Evolutionary conservation across 345 rosid genomes (phyloP), one percentile per base, ranked within the genome.

Genomic region (Lepidium africanum): DNA sequence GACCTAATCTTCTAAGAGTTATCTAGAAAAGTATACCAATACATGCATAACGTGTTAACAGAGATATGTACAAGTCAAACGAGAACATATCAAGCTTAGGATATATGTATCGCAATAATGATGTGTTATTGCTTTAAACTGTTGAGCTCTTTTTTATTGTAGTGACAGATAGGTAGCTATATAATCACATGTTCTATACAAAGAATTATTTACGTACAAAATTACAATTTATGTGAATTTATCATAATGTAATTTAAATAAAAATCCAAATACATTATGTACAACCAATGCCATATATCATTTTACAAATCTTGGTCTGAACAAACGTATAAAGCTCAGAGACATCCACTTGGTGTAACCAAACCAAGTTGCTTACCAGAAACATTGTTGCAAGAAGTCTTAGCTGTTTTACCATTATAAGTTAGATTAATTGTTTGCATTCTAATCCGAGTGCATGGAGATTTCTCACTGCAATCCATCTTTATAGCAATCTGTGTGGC

Each of bases 401-500:
- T 36, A 7, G 77, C 77, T 51, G 50, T 10, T 51, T 16, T 41
- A 45, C 56, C 73, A 12, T 52, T 3, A 53, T 45, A 74, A 50
- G 70, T 75, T 32, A 69, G 32, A 62, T 75, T 75, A 21, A 75
- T 63, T 21, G 23, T 21, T 21, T 21, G 70, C 74, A 62, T 53
- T 68, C 74, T 59, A 46, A 75, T 62, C 43, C 41, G 5, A 30
- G 59, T 68, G 70, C 78, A 75, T 53, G 78, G 78, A 16, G 62
- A 40, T 69, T 19, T 30, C 58, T 61, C 38, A 52, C 74, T 69
- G 17, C 78, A 75, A 39, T 75, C 78, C 73, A 75, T 61, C 16
- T 75, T 75, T 46, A 75, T 75, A 13, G 74, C 78, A 69, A 75
- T 10, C 16, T 61, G 54, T 54, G 74, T 68, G 7, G 74, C 73